Base-by-base conservation (phyloP, 2,329 filamentous ascomycete genomes). In the Clonostachys solani region DNA sequence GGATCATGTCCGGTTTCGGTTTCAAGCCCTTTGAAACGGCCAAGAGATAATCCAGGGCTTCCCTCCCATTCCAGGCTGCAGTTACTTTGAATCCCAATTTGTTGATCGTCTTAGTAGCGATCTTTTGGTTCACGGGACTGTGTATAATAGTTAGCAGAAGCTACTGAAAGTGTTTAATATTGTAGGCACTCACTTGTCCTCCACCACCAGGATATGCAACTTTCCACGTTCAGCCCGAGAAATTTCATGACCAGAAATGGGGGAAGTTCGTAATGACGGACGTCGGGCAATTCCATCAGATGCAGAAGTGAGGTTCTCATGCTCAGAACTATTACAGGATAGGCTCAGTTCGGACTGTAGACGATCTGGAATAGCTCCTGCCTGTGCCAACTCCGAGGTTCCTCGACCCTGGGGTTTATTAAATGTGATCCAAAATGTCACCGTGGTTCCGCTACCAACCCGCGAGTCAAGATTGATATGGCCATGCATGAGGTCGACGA, bases 401-500 rank as follows among this genome's bases (percentile, higher is more conserved):
- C 66, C 62, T 0, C 66, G 57, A 12, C 62, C 78, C 42, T 82
- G 80, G 4, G 84, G 80, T 52, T 87, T 90, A 57, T 80, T 83
- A 68, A 92, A 91, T 0, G 86, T 85, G 42, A 92, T 86, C 75
- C 78, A 86, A 61, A 92, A 91, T 0, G 78, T 84, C 4, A 84
- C 86, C n/a, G 75, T 86, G 1, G 87, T 92, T 5, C 88, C 88
- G 10, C 71, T 69, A 3, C 84, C 86, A 2, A 86, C 63, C 3
- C 73, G 78, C 0, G 87, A 90, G 45, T 88, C 77, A 1, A 92
- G 69, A 1, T 73, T 75, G 51, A 94, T 92, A n/a, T 77, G 68
- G 7, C 89, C 89, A 49, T 81, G 80, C 89, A 94, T 92, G 23
- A 92, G 66, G 49, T 91, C 85, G 4, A 92, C 75, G 6, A 91